Conservation (phyloP, 2,329 filamentous ascomycete genomes). For the Fusarium coffeatum region DNA sequence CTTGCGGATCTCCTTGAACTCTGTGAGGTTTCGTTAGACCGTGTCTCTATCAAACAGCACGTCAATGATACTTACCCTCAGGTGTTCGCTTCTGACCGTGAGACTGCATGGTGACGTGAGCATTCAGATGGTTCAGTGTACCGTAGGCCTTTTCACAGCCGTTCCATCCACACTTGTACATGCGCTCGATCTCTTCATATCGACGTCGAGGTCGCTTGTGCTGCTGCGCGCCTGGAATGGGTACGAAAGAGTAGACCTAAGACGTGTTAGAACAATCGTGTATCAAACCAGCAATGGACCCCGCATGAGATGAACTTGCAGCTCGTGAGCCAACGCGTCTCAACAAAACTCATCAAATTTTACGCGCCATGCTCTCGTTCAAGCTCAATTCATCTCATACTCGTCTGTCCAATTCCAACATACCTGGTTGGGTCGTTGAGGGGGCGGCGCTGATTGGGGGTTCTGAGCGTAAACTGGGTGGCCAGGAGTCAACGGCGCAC, state of each 20-base stretch:
- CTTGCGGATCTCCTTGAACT: constrained; percentile 99
- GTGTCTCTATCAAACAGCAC: neutral
- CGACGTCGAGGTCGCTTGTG: constrained; percentile 93
- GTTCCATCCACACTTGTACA: constrained; percentile 99
- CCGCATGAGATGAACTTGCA: neutral
- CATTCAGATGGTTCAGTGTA: constrained; percentile 96
- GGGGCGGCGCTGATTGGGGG: constrained; percentile 65
- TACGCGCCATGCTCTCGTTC: neutral
- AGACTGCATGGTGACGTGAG: constrained; percentile 98
- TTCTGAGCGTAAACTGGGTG: constrained; percentile 67
- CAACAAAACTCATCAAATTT: neutral
- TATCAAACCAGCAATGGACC: neutral
- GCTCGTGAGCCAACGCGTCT: neutral
- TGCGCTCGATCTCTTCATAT: constrained; percentile 98
- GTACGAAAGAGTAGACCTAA: constrained; percentile 98
- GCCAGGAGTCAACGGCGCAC: constrained; percentile 59
- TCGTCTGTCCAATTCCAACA: constrained; percentile 48
- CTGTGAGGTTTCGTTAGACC: constrained; percentile 62
- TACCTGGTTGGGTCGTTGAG: constrained; percentile 70
- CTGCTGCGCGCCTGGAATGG: constrained; percentile 95
- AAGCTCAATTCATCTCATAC: constrained; percentile 19
- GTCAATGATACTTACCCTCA: constrained; percentile 77
- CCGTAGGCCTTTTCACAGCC: constrained; percentile 99
- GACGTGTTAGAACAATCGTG: constrained; percentile 14
- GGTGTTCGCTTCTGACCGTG: constrained; percentile 95